phyloP scores from a whole-genome alignment of 2,329 filamentous ascomycete species.

The Celoporthe dispersa region DNA sequence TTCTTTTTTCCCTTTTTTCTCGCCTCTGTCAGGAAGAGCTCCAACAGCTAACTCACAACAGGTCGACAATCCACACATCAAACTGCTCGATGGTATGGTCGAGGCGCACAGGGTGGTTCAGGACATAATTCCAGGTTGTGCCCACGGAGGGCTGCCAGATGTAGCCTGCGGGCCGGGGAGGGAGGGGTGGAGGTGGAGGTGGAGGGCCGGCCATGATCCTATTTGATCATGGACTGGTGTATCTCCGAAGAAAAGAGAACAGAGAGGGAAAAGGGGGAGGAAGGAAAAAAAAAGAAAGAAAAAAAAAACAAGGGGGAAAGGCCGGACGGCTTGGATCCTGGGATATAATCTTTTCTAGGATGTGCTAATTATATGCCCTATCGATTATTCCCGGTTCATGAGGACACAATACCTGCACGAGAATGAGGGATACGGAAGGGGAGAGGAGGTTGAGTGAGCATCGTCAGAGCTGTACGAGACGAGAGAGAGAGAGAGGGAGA shows the following conservation, averaged over 20 bases:
- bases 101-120: conserved; percentile 24
- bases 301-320: no score
- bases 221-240: no score
- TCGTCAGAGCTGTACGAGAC: background rate
- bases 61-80: conserved; percentile 28
- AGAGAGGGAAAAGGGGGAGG: no score
- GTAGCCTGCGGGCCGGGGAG: conserved; percentile 24
- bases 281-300: no score
- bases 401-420: background rate
- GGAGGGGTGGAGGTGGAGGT: conserved; percentile 22
- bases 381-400: background rate
- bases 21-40: no score
- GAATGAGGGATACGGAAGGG: background rate
- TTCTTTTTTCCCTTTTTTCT: background rate
- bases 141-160: conserved; percentile 26
- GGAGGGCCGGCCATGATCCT: background rate
- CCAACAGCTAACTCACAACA: conserved; percentile 26
- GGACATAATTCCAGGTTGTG: conserved; percentile 29
- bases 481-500: background rate
- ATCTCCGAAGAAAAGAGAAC: no score
- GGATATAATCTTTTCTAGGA: no score
- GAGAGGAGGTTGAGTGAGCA: background rate
- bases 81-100: conserved; percentile 23
- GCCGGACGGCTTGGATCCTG: no score
- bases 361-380: no score